Evolutionary conservation across 2,329 filamentous ascomycete genomes (phyloP).

Genomic region (Salinomyces thailandicus): DNA sequence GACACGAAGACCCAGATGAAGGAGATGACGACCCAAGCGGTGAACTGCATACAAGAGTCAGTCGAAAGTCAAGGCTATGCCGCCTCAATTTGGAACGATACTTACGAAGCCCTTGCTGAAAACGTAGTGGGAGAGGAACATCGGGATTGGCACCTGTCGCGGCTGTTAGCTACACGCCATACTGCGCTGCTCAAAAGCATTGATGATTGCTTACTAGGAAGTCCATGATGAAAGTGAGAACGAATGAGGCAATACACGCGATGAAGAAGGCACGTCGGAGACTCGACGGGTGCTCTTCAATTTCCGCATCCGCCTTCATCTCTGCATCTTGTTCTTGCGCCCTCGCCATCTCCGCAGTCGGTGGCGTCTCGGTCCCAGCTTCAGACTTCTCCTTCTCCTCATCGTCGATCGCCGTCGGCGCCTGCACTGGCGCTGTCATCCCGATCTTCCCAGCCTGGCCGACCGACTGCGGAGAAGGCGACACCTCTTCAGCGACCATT

Average conservation of each 20-base stretch:
- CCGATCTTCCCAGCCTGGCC: not conserved
- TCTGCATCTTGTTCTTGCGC: not conserved
- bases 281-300: not conserved
- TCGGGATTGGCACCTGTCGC: constrained; percentile 32
- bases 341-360: not conserved
- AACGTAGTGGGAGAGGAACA: constrained; percentile 38
- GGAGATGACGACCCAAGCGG: constrained; percentile 36
- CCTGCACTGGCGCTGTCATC: not conserved
- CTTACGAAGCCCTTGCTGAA: constrained; percentile 34
- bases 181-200: not conserved
- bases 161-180: not conserved
- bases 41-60: too few species aligned
- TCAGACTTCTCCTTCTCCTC: constrained; percentile 1
- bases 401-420: not conserved
- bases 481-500: not conserved
- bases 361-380: not conserved
- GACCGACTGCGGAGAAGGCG: not conserved
- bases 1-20: constrained; percentile 42
- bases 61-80: too few species aligned
- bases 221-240: constrained; percentile 42
- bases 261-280: constrained; percentile 6
- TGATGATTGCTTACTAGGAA: not conserved
- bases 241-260: constrained; percentile 44
- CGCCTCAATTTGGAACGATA: too few species aligned
- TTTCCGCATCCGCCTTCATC: not conserved